Base-by-base conservation (phyloP, 805 yeast species). In the Pachysolen tannophilus region DNA sequence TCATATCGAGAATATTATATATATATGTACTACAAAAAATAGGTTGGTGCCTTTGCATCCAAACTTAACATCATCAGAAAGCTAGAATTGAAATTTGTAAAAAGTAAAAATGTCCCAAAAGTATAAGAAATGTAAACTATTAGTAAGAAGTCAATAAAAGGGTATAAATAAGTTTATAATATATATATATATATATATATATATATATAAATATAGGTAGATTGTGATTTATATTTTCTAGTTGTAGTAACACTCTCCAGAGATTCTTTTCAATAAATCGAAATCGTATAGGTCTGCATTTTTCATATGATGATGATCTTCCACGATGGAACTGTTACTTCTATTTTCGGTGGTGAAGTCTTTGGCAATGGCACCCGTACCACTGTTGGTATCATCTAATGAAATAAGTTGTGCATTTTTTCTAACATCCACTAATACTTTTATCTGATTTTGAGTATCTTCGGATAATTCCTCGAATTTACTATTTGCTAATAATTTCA, bases 341-440 rank as follows among this genome's bases (percentile, higher is more conserved):
- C n/a, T n/a, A n/a, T n/a, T n/a, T n/a, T n/a, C n/a, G n/a, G n/a
- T n/a, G n/a, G n/a, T n/a, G n/a, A n/a, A n/a, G n/a, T n/a, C n/a
- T n/a, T n/a, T n/a, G n/a, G n/a, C n/a, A n/a, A n/a, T n/a, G n/a
- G n/a, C n/a, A n/a, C n/a, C n/a, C n/a, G n/a, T n/a, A n/a, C n/a
- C n/a, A n/a, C n/a, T n/a, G n/a, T n/a, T n/a, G n/a, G n/a, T n/a
- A n/a, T n/a, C n/a, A n/a, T n/a, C n/a, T n/a, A n/a, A n/a, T n/a
- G n/a, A n/a, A n/a, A n/a, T n/a, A n/a, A 74, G 46, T 46, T 76
- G 82, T 3, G 72, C 65, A 25, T 67, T 62, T 34, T 60, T 60
- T 45, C 78, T 63, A 21, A 74, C 50, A 20, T 62, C 63, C 20
- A 64, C 57, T 32, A 76, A 49, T 28, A 61, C 59, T 3, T 57